These are phyloP conservation scores for Amanita pallidorosea DNA, from an alignment of 768 basidiomycete species.

Conservation along the genomic window DNA sequence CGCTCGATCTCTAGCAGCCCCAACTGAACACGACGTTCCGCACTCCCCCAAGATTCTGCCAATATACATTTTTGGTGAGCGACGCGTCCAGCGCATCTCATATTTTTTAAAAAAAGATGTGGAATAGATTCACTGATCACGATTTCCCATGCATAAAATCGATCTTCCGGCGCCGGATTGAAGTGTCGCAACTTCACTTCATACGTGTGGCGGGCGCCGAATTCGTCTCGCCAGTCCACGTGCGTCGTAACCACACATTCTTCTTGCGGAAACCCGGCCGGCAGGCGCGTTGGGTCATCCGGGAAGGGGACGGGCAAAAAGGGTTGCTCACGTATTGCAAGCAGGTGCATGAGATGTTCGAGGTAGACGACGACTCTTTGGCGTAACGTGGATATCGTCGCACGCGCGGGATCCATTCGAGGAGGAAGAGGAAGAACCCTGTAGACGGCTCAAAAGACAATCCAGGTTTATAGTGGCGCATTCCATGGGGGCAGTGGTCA, in stretches of 20 bases:
- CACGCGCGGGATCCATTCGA: not conserved
- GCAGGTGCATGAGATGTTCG: not conserved
- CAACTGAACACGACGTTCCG: not conserved
- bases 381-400: not conserved
- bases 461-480: not conserved
- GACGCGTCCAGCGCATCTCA: not conserved
- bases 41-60: not conserved
- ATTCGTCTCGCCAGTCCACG: not conserved
- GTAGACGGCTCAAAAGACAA: too few species aligned
- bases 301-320: constrained; percentile 3
- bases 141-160: constrained; percentile 2
- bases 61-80: not conserved
- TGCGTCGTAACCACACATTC: not conserved
- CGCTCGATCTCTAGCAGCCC: not conserved
- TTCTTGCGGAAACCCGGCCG: not conserved
- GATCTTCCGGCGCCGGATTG: not conserved
- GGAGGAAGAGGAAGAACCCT: too few species aligned
- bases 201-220: not conserved
- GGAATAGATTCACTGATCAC: constrained; percentile 1
- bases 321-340: not conserved
- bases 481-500: not conserved
- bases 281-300: constrained; percentile 2
- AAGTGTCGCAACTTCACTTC: constrained; percentile 5
- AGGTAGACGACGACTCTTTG: not conserved
- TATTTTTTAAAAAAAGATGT: too few species aligned